Conservation (phyloP, 768 basidiomycete genomes). For the Boletus reticulatus region DNA sequence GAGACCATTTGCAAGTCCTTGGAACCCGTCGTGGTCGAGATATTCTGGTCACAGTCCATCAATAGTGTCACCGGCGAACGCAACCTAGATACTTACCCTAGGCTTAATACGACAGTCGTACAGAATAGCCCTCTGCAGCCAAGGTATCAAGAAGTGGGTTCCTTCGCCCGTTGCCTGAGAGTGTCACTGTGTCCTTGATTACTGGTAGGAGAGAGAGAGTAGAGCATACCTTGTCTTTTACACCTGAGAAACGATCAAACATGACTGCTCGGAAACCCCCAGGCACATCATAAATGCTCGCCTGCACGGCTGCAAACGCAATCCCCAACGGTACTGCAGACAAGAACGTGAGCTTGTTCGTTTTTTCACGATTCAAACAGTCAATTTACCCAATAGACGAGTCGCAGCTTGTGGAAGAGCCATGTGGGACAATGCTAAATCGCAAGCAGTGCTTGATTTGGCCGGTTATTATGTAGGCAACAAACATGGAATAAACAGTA, state of each 20-base stretch:
- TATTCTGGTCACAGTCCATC: constrained; percentile 59
- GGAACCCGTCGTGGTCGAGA: constrained; percentile 97
- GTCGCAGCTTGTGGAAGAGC: constrained; percentile 48
- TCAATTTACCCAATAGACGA: constrained; percentile 47
- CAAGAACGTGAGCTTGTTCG: constrained; percentile 8
- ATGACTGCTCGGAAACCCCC: constrained; percentile 94
- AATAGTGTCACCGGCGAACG: constrained; percentile 1
- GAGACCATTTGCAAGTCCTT: constrained; percentile 99
- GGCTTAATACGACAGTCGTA: constrained; percentile 99
- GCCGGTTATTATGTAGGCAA: background rate
- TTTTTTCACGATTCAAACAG: background rate
- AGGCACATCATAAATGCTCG: constrained; percentile 73
- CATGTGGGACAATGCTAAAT: constrained; percentile 33
- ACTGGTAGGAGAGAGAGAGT: background rate
- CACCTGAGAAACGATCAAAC: constrained; percentile 96
- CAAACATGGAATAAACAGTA: constrained; percentile 31
- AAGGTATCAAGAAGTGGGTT: constrained; percentile 94
- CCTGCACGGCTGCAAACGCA: constrained; percentile 42
- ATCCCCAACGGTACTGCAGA: constrained; percentile 37
- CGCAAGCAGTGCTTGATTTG: background rate
- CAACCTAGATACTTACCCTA: constrained; percentile 51
- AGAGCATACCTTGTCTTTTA: constrained; percentile 65
- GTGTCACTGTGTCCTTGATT: background rate
- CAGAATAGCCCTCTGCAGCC: constrained; percentile 93
- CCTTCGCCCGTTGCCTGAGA: constrained; percentile 84